Conservation (phyloP, 768 basidiomycete species). For the Butyriboletus loyo region DNA sequence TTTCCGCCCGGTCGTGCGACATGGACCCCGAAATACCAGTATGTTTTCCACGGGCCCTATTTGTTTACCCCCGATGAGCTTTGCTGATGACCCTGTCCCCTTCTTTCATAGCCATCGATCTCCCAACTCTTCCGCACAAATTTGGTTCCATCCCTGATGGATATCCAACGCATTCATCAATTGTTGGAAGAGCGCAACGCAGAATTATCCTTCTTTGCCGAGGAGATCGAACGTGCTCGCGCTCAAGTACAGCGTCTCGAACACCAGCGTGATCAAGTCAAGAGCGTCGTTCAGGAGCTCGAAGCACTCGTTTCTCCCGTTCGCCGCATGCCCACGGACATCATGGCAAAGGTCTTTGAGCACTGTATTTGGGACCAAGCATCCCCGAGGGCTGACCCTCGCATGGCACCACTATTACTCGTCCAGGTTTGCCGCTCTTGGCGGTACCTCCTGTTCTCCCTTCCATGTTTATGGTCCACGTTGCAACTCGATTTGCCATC, state of each 20-base stretch:
- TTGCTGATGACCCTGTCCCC: not conserved
- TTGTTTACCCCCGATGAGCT: not conserved
- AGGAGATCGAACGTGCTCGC: slow-evolving; percentile 23
- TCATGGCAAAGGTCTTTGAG: slow-evolving; percentile 28
- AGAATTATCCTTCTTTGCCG: slow-evolving; percentile 11
- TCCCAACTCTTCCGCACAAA: slow-evolving; percentile 29
- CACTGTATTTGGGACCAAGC: slow-evolving; percentile 16
- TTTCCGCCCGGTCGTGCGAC: not conserved
- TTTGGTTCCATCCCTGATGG: slow-evolving; percentile 24
- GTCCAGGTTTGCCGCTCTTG: slow-evolving; percentile 31
- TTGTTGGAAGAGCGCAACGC: slow-evolving; percentile 18
- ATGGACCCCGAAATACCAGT: slow-evolving; percentile 25
- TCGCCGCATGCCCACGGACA: slow-evolving; percentile 31
- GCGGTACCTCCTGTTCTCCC: slow-evolving; percentile 28
- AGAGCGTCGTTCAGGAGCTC: slow-evolving; percentile 21
- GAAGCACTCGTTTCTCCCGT: slow-evolving; percentile 28
- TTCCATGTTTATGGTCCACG: slow-evolving; percentile 24
- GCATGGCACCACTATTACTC: slow-evolving; percentile 23
- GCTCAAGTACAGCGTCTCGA: slow-evolving; percentile 21
- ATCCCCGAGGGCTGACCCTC: slow-evolving; percentile 9
- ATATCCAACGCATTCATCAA: slow-evolving; percentile 12
- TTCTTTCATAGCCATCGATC: slow-evolving; percentile 20
- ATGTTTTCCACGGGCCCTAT: slow-evolving; percentile 2
- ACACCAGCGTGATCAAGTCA: slow-evolving; percentile 1
- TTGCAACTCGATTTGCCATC: slow-evolving; percentile 26